Evolutionary conservation across 2,329 filamentous ascomycete species (phyloP), one percentile per base, ranked within the genome.

Genomic region (Monilinia laxa): DNA sequence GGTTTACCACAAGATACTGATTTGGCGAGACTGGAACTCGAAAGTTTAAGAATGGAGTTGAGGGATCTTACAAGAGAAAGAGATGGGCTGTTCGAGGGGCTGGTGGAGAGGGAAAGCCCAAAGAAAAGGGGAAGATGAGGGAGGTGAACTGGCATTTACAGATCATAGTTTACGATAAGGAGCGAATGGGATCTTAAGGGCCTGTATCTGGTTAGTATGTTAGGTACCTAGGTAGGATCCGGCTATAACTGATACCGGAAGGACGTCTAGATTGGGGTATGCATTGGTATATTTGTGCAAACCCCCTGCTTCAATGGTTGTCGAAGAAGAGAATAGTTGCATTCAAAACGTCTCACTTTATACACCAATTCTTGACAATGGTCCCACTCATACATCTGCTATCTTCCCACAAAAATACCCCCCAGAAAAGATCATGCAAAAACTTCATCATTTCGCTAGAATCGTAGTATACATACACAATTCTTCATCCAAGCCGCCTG

Each of bases 61-160:
- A 81, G 83, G 51, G 78, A 79, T 12, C 78, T 92, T 62, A 87
- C 83, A 38, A 81, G 82, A 70, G 82, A 83, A 71, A 84, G 93
- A 64, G 92, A 97, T 76, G 82, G 80, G 40, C 81, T 92, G 65
- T 96, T 96, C 75, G 92, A 94, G 75, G 84, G 83, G 2, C 76
- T 95, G 57, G 86, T 92, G 2, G 86, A 87, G 72, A 80, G 82
- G 52, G 84, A 86, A 74, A 87, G 84, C 64, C 85, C 85, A 4
- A 75, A 77, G 57, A 81, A 80, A 47, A 62, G 45, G 14, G 42
- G 57, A 20, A 51, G 58, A 51, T 62, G 40, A 62, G 14, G 14
- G 18, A 51, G 20, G n/a, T 40, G 6, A 18, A 35, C 23, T 6
- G 28, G 10, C 42, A 20, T 47, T 49, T 31, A 16, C 12, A 4